Percentiles rank a stretch among this genome's conserved stretches.
These are phyloP conservation scores for Aaosphaeria pasadenensis DNA, from an alignment of 2,329 filamentous ascomycete genomes.

Conservation along the genomic window DNA sequence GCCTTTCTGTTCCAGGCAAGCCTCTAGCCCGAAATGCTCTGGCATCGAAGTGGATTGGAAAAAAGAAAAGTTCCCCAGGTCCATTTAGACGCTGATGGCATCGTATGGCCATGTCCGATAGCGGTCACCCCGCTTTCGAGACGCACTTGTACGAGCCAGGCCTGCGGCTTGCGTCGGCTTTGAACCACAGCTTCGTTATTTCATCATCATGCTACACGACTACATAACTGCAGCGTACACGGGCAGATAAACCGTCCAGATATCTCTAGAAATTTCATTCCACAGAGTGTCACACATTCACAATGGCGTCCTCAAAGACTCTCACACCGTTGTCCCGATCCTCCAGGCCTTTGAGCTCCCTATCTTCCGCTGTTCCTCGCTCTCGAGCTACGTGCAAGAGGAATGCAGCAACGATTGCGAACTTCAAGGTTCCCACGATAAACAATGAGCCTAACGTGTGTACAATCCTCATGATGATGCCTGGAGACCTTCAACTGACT, in stretches of 20 bases:
- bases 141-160: constrained; percentile 1
- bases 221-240: no score
- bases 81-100: not conserved
- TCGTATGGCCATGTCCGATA: not conserved
- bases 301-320: constrained; percentile 32
- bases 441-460: constrained; percentile 94
- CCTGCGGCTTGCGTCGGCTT: constrained; percentile 19
- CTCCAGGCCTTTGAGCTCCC: constrained; percentile 22
- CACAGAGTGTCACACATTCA: constrained; percentile 3
- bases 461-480: not conserved
- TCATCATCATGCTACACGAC: not conserved
- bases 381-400: constrained; percentile 23
- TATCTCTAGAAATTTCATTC: no score
- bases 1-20: no score
- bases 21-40: no score
- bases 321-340: constrained; percentile 27
- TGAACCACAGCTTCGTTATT: not conserved
- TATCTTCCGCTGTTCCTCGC: constrained; percentile 19
- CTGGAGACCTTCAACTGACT: not conserved
- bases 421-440: constrained; percentile 84
- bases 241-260: no score
- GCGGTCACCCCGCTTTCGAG: not conserved
- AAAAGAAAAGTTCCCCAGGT: no score
- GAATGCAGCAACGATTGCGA: constrained; percentile 62
- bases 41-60: no score